Evolutionary conservation across 2,329 filamentous ascomycete genomes (phyloP), one percentile per base, ranked within the genome.

Genomic region (Clonostachys rosea): DNA sequence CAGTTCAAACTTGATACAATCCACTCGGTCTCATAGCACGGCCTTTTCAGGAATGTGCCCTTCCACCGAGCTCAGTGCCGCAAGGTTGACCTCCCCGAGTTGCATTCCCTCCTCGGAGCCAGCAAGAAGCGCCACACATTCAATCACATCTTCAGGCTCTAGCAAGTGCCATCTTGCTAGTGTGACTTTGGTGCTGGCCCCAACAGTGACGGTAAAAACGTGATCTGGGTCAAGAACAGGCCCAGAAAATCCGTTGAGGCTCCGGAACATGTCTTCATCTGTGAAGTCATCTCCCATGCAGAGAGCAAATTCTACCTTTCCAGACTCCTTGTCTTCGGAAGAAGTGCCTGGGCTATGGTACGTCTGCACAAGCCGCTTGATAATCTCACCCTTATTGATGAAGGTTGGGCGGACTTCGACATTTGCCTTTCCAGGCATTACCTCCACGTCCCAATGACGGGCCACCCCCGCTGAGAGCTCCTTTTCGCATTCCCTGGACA

Each of bases 301-400:
- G 45, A 97, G 76, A 11, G 95, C 84, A 60, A 97, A 96, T 56
- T 92, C 90, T 0, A 91, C 80, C 6, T 58, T 57, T 43, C 68
- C 73, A 3, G 70, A 68, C 3, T 67, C 69, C 5, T 74, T 74
- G 2, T 66, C 65, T 9, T 58, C 57, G 43, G 67, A 73, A 5
- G 71, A 72, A 3, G 69, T 68, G 3, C 67, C 69, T 13, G 47
- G 70, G 48, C 68, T 68, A 56, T 76, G 83, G 65, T 95, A 95
- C 43, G 84, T 83, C 18, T 81, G 72, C 36, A 97, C 84, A 16
- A 99, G 77, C 6, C 86, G 83, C 70, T 90, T 91, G 14, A 86
- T 89, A 54, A 97, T 97, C 67, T 95, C 91, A 33, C 94, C 94
- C 74, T 99, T 99, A 77, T 97, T 97, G 71, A 99, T 91, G 60